These are phyloP conservation scores for Plasmodium reichenowi DNA, from an alignment of 169 alveolate genomes.

Conservation along the genomic window DNA sequence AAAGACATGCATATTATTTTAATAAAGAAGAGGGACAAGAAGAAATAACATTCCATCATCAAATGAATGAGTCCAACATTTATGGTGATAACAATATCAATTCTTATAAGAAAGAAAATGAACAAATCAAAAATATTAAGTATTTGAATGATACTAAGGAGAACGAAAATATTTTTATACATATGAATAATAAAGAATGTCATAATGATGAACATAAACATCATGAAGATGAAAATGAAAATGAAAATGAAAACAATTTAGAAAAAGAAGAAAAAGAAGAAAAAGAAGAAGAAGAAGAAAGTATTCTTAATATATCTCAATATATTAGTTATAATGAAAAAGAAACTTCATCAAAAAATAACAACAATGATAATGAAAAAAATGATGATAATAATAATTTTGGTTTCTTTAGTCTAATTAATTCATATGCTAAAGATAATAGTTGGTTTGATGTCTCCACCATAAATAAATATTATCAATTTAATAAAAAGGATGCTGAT, in stretches of 20 bases:
- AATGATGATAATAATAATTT: slow-evolving; percentile 21
- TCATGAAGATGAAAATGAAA: slow-evolving; percentile 9
- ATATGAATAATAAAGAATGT: slow-evolving; percentile 18
- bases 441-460: slow-evolving; percentile 75
- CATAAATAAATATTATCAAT: slow-evolving; percentile 50
- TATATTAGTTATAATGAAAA: slow-evolving; percentile 31
- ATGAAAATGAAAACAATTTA: slow-evolving; percentile 1
- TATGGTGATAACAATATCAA: neutral
- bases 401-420: slow-evolving; percentile 36
- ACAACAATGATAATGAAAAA: neutral
- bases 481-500: slow-evolving; percentile 34
- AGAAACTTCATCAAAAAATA: neutral
- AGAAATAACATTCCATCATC: neutral
- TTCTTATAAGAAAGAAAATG: neutral
- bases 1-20: slow-evolving; percentile 72
- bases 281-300: slow-evolving; percentile 25
- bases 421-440: slow-evolving; percentile 69
- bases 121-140: neutral
- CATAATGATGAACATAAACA: slow-evolving; percentile 21
- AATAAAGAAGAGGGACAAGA: neutral
- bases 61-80: neutral
- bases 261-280: slow-evolving; percentile 10
- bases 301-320: slow-evolving; percentile 46
- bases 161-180: slow-evolving; percentile 25
- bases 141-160: slow-evolving; percentile 6